phyloP scores from a whole-genome alignment of 306 rosid genomes.

The Leucaena leucocephala region DNA sequence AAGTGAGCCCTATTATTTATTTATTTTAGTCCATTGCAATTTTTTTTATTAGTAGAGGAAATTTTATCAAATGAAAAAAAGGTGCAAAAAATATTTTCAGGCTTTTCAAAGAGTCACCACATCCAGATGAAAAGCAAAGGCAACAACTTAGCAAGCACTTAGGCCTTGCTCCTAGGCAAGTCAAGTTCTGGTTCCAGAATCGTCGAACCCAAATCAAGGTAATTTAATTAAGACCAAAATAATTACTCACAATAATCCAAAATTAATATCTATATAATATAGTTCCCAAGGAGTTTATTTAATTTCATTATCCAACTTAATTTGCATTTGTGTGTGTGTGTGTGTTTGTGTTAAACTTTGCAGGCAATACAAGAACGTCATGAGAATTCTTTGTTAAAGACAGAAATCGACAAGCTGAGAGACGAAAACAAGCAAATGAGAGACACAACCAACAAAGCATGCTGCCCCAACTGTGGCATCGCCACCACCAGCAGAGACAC shows the following conservation, averaged over 20 bases:
- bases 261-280: too few relatives aligned
- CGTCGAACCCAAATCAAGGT: slow-evolving; percentile 99
- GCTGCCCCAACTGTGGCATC: slow-evolving; percentile 91
- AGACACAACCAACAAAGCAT: slow-evolving; percentile 67
- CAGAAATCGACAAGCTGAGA: slow-evolving; percentile 82
- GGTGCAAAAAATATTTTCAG: slow-evolving; percentile 43
- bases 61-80: neutral
- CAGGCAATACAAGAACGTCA: slow-evolving; percentile 99
- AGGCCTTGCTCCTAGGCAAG: slow-evolving; percentile 95
- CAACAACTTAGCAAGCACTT: slow-evolving; percentile 90
- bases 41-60: neutral
- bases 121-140: slow-evolving; percentile 98
- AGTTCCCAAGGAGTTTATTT: too few relatives aligned
- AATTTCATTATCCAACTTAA: too few relatives aligned
- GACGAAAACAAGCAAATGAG: slow-evolving; percentile 79
- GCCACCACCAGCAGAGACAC: slow-evolving; percentile 61
- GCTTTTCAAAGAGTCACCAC: slow-evolving; percentile 95
- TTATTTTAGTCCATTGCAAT: neutral
- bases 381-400: slow-evolving; percentile 80
- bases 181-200: slow-evolving; percentile 99
- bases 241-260: neutral
- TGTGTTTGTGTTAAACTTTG: neutral
- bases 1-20: neutral
- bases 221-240: too few relatives aligned
- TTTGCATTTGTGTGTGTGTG: too few relatives aligned